Conservation (phyloP, 495 filamentous ascomycete species). For the Hypoxylon crocopeplum region DNA sequence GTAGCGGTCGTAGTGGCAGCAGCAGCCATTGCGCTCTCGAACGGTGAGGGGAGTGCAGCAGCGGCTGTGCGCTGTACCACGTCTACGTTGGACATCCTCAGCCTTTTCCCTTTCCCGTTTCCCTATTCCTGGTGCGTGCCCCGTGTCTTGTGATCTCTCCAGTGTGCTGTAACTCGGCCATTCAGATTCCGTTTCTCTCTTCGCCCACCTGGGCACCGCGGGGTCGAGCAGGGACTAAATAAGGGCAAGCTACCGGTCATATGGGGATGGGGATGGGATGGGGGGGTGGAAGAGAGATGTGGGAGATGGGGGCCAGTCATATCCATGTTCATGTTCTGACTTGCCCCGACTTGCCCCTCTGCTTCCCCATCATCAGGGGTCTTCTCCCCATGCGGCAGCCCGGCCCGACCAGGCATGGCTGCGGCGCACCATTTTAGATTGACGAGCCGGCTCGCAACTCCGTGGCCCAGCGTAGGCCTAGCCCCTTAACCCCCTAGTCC, state of each 20-base stretch:
- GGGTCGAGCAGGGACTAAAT: slow-evolving; percentile 45
- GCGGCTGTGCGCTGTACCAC: slow-evolving; percentile 44
- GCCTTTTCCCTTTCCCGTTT: slow-evolving; percentile 27
- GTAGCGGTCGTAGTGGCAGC: slow-evolving; percentile 12
- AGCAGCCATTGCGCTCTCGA: slow-evolving; percentile 40
- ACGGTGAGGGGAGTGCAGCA: slow-evolving; percentile 41
- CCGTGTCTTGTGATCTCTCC: slow-evolving; percentile 44
- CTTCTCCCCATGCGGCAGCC: slow-evolving; percentile 39
- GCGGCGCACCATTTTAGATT: slow-evolving; percentile 40
- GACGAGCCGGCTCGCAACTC: slow-evolving; percentile 43
- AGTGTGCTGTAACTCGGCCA: slow-evolving; percentile 41
- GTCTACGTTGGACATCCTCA: slow-evolving; percentile 44
- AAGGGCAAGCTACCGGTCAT: slow-evolving; percentile 15
- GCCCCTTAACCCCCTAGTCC: slow-evolving; percentile 8
- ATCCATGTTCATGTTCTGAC: no score
- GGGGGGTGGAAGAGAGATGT: no score
- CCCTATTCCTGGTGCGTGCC: slow-evolving; percentile 30
- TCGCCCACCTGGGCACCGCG: slow-evolving; percentile 38
- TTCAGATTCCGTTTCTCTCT: slow-evolving; percentile 44
- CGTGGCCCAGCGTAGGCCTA: slow-evolving; percentile 28
- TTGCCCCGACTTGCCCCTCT: background rate
- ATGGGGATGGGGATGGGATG: background rate
- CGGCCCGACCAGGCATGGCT: slow-evolving; percentile 42
- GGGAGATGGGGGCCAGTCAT: background rate
- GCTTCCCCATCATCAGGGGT: slow-evolving; percentile 19